Base-by-base conservation (phyloP, 116 monocot species). In the Dioscorea cayenensis region DNA sequence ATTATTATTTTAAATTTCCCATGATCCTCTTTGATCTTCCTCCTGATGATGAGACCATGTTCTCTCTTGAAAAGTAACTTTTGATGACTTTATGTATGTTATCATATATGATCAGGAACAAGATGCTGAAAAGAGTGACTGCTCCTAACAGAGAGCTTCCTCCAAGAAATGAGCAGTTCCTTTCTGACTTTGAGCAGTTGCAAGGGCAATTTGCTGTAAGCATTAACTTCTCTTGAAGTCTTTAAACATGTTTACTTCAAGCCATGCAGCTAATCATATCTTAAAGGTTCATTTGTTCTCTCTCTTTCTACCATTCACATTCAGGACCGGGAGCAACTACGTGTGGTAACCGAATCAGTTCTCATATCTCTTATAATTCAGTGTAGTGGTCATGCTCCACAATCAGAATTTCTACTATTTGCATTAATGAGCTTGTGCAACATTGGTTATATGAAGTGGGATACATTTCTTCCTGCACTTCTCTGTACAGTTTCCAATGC, bases 371-470 rank as follows among this genome's bases (percentile, higher is more conserved):
- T 97, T 49, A 58, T 86, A 22, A 51, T 97, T 13, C 90, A 93
- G 77, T 97, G 93, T 69, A 84, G 86, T 65, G 79, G 71, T 69
- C 97, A 97, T 74, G 85, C 82, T 1, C 97, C 88, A 36, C 93
- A 93, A 65, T 90, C 97, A 60, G 90, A 97, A 64, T 97, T 97
- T 71, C 77, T 97, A 58, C 75, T 92, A 13, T 92, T 90, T 85
- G 83, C 97, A 25, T 63, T 89, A 27, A 76, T 82, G 49, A 81
- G 73, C 71, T 76, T 97, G 69, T 88, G 84, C 77, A 82, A 67
- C 50, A 75, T 81, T 74, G 86, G 84, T 17, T 88, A 81, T 77
- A 75, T 97, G 32, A 93, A 84, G 71, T 97, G 97, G 97, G 93
- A 97, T 65, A 77, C 84, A 3, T 84, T 93, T 70, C 78, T 97